Evolutionary conservation across 352 stramenopile genomes (phyloP).

Genomic region (Globisporangium cederbergense): DNA sequence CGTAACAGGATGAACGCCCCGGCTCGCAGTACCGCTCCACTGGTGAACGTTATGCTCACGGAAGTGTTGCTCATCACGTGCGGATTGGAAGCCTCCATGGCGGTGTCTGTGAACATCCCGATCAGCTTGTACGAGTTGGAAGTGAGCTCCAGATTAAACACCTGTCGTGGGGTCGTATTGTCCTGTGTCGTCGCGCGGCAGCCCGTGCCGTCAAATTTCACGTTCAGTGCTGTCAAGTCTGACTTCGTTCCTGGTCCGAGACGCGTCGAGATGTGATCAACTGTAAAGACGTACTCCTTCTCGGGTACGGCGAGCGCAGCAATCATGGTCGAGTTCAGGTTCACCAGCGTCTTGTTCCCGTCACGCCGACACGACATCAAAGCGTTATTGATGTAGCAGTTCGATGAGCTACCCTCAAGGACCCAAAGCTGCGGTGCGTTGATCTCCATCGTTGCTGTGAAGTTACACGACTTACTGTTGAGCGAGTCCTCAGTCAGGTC

Average conservation of each 20-base stretch:
- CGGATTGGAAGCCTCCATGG: slow-evolving; percentile 41
- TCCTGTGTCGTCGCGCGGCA: slow-evolving; percentile 34
- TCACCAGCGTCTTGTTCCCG: slow-evolving; percentile 56
- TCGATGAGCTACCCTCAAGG: slow-evolving; percentile 32
- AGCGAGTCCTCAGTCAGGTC: slow-evolving; percentile 47
- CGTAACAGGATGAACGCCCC: slow-evolving; percentile 67
- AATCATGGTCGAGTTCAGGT: slow-evolving; percentile 35
- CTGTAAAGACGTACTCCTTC: slow-evolving; percentile 43
- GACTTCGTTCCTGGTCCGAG: slow-evolving; percentile 52
- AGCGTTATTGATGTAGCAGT: slow-evolving; percentile 31
- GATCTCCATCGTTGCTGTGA: slow-evolving; percentile 43
- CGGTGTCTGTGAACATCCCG: slow-evolving; percentile 48
- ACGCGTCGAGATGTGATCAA: slow-evolving; percentile 64
- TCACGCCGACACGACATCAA: slow-evolving; percentile 41
- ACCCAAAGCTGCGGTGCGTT: slow-evolving; percentile 58
- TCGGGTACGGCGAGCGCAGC: slow-evolving; percentile 32
- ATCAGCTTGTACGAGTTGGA: slow-evolving; percentile 54
- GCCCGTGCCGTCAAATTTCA: slow-evolving; percentile 55
- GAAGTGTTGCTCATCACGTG: slow-evolving; percentile 50
- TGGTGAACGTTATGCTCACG: slow-evolving; percentile 56
- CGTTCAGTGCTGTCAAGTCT: slow-evolving; percentile 42
- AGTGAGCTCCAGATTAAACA: slow-evolving; percentile 53
- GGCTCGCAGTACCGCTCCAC: slow-evolving; percentile 52
- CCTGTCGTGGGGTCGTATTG: slow-evolving; percentile 30
- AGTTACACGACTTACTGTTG: slow-evolving; percentile 33